A percentile compares a stretch with the other conserved stretches of the same genome.
phyloP scores from a whole-genome alignment of 2,329 filamentous ascomycete species.

The Colletotrichum echinochloae region DNA sequence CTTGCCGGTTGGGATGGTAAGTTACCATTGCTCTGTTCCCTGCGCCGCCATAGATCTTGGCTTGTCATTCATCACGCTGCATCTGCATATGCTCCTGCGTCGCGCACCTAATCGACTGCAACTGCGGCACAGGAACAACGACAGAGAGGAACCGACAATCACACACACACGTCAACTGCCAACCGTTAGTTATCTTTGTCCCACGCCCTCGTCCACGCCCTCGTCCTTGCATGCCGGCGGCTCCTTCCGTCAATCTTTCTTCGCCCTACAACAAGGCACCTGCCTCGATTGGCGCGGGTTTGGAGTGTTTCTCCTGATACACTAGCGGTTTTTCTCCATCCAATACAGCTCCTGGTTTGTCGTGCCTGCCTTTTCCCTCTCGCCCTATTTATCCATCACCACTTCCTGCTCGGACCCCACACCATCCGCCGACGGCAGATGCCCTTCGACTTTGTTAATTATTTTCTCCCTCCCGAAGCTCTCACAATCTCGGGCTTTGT shows the following conservation, averaged over 20 bases:
- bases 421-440: conserved; percentile 2
- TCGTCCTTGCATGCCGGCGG: background rate
- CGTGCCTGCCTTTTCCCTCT: conserved; percentile 11
- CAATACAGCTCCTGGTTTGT: background rate
- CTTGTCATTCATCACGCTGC: conserved; percentile 10
- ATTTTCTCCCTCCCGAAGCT: background rate
- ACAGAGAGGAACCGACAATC: conserved; percentile 4
- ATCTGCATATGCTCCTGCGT: conserved; percentile 13
- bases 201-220: background rate
- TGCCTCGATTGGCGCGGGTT: conserved; percentile 3
- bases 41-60: background rate
- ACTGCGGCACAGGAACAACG: conserved; percentile 25
- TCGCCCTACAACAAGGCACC: background rate
- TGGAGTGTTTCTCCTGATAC: conserved; percentile 26
- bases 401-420: background rate
- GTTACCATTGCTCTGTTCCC: background rate
- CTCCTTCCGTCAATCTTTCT: conserved; percentile 4
- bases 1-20: background rate
- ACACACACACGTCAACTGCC: conserved; percentile 5
- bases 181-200: conserved; percentile 6
- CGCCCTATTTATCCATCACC: conserved; percentile 4
- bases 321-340: conserved; percentile 23
- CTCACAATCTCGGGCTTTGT: background rate
- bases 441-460: conserved; percentile 6
- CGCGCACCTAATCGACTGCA: conserved; percentile 18